Conservation (phyloP, 2,329 filamentous ascomycete genomes). For the Talaromyces amestolkiae region DNA sequence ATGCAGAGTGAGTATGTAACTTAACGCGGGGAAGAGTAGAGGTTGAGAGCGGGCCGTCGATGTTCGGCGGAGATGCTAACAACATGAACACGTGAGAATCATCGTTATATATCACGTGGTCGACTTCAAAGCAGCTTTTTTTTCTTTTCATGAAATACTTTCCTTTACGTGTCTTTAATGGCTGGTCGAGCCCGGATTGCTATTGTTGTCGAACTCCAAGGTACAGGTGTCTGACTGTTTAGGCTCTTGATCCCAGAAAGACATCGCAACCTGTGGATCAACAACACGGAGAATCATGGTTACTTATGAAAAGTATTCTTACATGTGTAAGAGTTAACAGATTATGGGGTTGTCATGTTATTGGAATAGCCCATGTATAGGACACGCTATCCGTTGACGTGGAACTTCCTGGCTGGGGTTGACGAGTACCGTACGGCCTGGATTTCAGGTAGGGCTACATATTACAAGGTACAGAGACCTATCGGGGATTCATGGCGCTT, state of each 20-base stretch:
- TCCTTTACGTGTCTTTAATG: no score
- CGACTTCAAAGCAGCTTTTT: neutral
- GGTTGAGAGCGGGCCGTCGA: neutral
- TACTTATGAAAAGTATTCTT: constrained; percentile 7
- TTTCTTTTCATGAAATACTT: neutral
- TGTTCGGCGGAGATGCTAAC: neutral
- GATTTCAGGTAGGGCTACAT: constrained; percentile 17
- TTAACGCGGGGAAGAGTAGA: constrained; percentile 17
- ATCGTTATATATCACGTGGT: constrained; percentile 5
- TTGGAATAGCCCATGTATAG: constrained; percentile 2
- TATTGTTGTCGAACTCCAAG: neutral
- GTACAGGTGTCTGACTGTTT: neutral
- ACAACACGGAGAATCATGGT: neutral
- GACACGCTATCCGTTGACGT: constrained; percentile 18
- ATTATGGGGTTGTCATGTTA: neutral
- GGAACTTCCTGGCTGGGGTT: constrained; percentile 9
- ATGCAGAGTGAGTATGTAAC: neutral
- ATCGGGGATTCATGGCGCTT: constrained; percentile 4
- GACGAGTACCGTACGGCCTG: neutral
- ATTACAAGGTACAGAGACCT: constrained; percentile 14
- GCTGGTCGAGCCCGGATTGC: neutral
- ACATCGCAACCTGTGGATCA: neutral
- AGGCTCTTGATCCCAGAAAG: neutral
- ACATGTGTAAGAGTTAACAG: neutral
- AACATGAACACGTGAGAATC: constrained; percentile 11